Evolutionary conservation across 2,329 filamentous ascomycete genomes (phyloP).

Genomic region (Verruconis gallopava): DNA sequence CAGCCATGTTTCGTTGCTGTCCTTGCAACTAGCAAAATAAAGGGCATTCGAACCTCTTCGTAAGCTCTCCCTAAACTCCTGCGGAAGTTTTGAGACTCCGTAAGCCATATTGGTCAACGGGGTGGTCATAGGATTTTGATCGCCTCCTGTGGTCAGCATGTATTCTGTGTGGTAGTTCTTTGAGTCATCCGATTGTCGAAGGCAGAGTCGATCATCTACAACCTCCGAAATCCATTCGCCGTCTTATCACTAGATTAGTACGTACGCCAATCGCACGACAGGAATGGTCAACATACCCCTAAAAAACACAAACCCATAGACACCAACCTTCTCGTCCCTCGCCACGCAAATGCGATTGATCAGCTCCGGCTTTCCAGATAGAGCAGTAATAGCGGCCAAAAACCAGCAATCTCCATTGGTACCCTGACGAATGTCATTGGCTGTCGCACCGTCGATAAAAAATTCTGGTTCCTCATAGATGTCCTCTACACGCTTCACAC

Average conservation of each 20-base stretch:
- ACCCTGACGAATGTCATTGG: constrained; percentile 69
- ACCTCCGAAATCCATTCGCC: constrained; percentile 86
- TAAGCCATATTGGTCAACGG: constrained; percentile 6
- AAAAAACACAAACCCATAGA: constrained; percentile 78
- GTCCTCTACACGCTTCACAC: constrained; percentile 11
- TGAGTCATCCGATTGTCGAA: constrained; percentile 50
- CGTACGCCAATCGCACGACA: neutral
- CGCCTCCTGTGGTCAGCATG: constrained; percentile 6
- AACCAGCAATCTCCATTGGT: constrained; percentile 76
- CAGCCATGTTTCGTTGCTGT: constrained; percentile 71
- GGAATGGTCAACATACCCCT: constrained; percentile 33
- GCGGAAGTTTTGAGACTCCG: constrained; percentile 4
- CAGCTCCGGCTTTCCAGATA: constrained; percentile 58
- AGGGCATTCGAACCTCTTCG: constrained; percentile 64
- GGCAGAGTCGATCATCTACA: constrained; percentile 78
- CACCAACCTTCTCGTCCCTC: constrained; percentile 58
- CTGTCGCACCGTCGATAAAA: constrained; percentile 43
- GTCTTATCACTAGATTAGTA: constrained; percentile 29
- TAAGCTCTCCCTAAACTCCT: constrained; percentile 53
- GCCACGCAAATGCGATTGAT: constrained; percentile 65
- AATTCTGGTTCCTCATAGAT: constrained; percentile 12
- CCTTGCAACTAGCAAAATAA: constrained; percentile 62
- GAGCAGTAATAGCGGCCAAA: constrained; percentile 64
- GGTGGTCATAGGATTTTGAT: constrained; percentile 45
- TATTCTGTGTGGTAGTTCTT: constrained; percentile 10